These are phyloP conservation scores for Trichocladium antarcticum DNA, from an alignment of 495 filamentous ascomycete genomes.

Conservation along the genomic window DNA sequence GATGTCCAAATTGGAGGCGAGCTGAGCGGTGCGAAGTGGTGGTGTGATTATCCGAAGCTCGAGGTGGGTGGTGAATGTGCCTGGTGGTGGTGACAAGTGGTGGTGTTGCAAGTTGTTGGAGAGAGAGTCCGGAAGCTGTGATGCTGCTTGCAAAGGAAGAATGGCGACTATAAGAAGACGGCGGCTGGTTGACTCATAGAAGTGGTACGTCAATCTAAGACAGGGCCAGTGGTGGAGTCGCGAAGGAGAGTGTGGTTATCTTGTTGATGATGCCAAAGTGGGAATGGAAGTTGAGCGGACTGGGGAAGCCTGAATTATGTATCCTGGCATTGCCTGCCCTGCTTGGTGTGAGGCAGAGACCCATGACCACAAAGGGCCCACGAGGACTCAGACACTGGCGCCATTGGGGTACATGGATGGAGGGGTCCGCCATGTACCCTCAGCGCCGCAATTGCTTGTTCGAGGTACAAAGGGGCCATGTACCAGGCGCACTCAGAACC, in stretches of 20 bases:
- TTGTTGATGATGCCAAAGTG: conserved; percentile 17
- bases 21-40: neutral
- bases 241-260: conserved; percentile 20
- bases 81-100: neutral
- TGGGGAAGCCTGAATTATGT: conserved; percentile 27
- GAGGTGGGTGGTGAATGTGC: neutral
- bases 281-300: conserved; percentile 19
- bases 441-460: conserved; percentile 3
- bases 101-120: conserved; percentile 4
- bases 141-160: conserved; percentile 10
- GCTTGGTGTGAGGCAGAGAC: conserved; percentile 22
- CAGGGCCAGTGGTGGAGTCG: conserved; percentile 10
- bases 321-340: conserved; percentile 20
- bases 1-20: neutral
- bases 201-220: conserved; percentile 7
- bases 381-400: conserved; percentile 24
- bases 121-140: conserved; percentile 7
- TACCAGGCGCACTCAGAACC: conserved; percentile 10
- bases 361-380: conserved; percentile 32
- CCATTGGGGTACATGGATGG: conserved; percentile 15
- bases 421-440: conserved; percentile 13
- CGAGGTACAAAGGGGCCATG: conserved; percentile 11
- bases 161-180: conserved; percentile 19
- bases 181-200: conserved; percentile 18
- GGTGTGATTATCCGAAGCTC: neutral